phyloP scores from a whole-genome alignment of 345 rosid species.

The Eucalyptus pumila region DNA sequence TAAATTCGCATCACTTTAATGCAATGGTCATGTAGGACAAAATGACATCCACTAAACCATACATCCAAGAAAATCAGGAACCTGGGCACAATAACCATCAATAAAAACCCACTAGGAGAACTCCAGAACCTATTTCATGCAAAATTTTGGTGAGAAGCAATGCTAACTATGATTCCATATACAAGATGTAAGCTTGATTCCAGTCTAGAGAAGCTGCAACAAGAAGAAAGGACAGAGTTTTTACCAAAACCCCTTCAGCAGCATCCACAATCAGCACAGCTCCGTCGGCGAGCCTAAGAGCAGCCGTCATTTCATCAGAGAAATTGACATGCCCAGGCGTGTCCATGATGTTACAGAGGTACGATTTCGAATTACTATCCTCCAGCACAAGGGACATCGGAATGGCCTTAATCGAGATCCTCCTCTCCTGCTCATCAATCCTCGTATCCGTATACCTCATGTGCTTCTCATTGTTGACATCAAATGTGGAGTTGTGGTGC shows the following conservation, averaged over 20 bases:
- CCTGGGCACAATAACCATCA: not conserved
- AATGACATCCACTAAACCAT: not conserved
- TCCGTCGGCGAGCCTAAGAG: constrained; percentile 88
- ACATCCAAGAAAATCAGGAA: not conserved
- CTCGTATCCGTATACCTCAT: constrained; percentile 88
- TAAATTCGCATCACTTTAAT: not conserved
- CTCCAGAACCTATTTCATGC: not conserved
- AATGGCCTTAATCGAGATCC: constrained; percentile 84
- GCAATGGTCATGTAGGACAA: not conserved
- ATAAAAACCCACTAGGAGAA: not conserved
- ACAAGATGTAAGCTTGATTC: not conserved
- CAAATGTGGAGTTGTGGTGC: constrained; percentile 82
- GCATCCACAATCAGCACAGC: constrained; percentile 95
- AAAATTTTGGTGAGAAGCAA: not conserved
- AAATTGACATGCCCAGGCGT: constrained; percentile 91
- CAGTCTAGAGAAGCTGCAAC: not conserved
- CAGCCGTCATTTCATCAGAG: constrained; percentile 84
- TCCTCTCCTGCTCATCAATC: constrained; percentile 95
- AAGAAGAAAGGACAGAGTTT: not conserved
- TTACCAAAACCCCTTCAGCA: constrained; percentile 81
- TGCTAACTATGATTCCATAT: not conserved
- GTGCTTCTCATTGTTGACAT: constrained; percentile 75
- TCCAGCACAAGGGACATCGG: constrained; percentile 98
- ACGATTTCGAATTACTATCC: constrained; percentile 86
- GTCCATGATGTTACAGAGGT: constrained; percentile 85